A percentile compares a stretch with the other conserved stretches of the same genome.
Evolutionary conservation across 2,329 filamentous ascomycete species (phyloP).

Genomic region (Clonostachys rosea): DNA sequence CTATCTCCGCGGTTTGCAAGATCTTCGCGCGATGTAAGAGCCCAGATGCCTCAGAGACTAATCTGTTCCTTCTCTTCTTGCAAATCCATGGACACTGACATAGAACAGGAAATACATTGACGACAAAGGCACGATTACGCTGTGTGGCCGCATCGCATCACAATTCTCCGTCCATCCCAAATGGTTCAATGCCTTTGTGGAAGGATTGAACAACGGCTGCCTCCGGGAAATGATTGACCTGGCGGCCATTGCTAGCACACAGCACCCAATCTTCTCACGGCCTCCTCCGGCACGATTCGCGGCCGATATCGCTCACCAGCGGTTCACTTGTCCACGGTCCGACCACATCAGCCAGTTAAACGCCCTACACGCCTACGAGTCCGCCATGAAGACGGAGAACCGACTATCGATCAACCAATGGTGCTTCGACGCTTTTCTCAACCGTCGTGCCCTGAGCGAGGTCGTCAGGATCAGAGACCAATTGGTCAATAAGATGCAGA

Average conservation of each 20-base stretch:
- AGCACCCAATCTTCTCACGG: conserved; percentile 3
- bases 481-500: neutral
- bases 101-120: neutral
- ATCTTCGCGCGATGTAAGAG: conserved; percentile 1
- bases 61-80: too few species aligned
- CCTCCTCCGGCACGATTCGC: neutral
- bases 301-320: conserved; percentile 1
- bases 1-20: conserved; percentile 5
- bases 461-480: neutral
- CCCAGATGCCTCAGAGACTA: neutral
- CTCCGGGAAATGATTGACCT: conserved; percentile 4
- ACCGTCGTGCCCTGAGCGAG: neutral
- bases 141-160: neutral
- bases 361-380: conserved; percentile 1
- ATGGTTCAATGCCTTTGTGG: conserved; percentile 5
- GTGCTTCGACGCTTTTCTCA: neutral
- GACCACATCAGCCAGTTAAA: conserved; percentile 5
- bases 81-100: neutral
- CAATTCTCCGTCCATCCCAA: conserved; percentile 3
- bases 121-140: neutral
- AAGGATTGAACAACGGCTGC: conserved; percentile 2
- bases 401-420: neutral
- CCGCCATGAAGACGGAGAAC: neutral
- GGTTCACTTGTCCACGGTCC: conserved; percentile 1
- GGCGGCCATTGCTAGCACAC: conserved; percentile 3